These are phyloP conservation scores for Coemansia sp. DNA, from an alignment of 192 early-diverging fungal species.

Conservation along the genomic window DNA sequence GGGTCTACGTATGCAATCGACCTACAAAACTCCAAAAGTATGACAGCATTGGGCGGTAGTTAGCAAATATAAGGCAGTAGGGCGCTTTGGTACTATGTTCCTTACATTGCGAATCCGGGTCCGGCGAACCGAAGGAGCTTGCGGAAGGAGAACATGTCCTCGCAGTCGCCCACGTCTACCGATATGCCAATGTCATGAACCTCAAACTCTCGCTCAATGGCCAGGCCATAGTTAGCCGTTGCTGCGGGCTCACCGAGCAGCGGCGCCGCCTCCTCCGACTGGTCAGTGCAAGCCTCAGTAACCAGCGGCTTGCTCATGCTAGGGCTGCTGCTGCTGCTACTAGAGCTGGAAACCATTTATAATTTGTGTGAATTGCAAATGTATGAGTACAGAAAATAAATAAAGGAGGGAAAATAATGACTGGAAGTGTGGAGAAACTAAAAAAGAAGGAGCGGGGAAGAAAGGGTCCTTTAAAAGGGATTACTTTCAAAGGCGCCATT, in stretches of 20 bases:
- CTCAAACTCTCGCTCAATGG: constrained; percentile 43
- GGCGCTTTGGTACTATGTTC: neutral
- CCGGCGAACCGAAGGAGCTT: constrained; percentile 68
- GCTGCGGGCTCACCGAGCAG: constrained; percentile 12
- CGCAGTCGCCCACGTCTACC: constrained; percentile 58
- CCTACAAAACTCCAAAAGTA: constrained; percentile 20
- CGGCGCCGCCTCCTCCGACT: constrained; percentile 9
- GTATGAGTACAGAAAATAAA: neutral
- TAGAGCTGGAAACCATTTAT: neutral
- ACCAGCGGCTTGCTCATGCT: neutral
- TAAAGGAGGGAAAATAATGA: neutral
- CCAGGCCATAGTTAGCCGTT: constrained; percentile 17
- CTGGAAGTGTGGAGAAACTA: neutral
- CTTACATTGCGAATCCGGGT: constrained; percentile 62
- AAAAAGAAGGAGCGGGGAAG: neutral
- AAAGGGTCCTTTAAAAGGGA: neutral
- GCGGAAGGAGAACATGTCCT: constrained; percentile 58
- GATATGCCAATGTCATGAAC: constrained; percentile 42
- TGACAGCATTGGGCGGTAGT: neutral
- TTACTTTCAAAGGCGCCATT: neutral
- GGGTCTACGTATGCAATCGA: constrained; percentile 73
- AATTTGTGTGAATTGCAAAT: constrained; percentile 9
- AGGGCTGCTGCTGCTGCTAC: constrained; percentile 5
- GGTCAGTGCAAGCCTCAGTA: neutral
- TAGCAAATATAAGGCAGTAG: neutral